Evolutionary conservation across 306 rosid genomes (phyloP), one percentile per base, ranked within the genome.

Genomic region (Malus asiatica): DNA sequence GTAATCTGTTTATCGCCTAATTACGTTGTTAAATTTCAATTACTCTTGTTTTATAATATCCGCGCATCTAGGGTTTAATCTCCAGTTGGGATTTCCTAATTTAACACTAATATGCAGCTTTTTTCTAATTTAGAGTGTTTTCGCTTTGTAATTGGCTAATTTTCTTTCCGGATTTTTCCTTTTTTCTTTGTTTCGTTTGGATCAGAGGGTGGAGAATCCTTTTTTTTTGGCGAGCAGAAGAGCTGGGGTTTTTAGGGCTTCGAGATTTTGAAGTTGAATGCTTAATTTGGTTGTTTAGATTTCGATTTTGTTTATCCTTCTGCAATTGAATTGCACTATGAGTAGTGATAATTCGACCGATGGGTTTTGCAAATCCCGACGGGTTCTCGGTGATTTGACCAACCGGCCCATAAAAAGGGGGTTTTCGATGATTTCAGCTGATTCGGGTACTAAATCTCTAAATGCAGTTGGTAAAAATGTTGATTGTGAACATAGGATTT

Each of bases 341-440:
- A 82, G 84, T 63, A 81, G 77, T 55, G 87, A 85, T 82, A 86
- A 69, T 78, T 76, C 78, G 42, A 76, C 65, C 22, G 84, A 82
- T 52, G 81, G 76, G 77, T 52, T 74, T 52, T 23, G 61, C 44
- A 87, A 80, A 76, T n/a, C 76, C 80, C 96, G 96, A 6, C 65
- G 79, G 13, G 95, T 44, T 68, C 86, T 94, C 1, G 62, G 85
- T 1, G 91, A 95, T 70, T 44, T 86, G 79, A 86, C 96, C 6
- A 95, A 95, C 70, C 85, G 87, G 27, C 90, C 83, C 0, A 48
- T 74, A 1, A 92, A 92, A 70, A 81, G 97, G 57, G 76, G 83
- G 1, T 69, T 95, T 78, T 79, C 89, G 20, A 75, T 57, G 67
- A 68, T 86, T 70, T 83, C 84, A 61, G 80, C 79, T 57, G 85